Evolutionary conservation across 208 protist genomes (phyloP).

Genomic region (Wallacemonas sp.): DNA sequence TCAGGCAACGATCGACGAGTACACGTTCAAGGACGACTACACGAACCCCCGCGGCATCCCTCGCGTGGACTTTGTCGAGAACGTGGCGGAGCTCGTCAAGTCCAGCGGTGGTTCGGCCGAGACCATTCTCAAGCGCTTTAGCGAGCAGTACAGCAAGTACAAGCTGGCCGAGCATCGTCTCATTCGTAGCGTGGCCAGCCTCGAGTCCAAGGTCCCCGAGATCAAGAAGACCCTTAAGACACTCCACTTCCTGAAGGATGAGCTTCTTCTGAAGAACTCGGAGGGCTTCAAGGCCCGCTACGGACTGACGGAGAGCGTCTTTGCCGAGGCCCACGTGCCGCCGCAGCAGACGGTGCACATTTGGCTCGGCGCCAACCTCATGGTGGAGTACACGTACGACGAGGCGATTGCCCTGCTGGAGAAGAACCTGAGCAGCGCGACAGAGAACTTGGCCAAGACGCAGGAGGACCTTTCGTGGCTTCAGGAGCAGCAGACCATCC

Average conservation of each 20-base stretch:
- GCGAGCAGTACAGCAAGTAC: conserved; percentile 93
- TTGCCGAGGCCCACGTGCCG: conserved; percentile 80
- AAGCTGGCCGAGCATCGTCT: conserved; percentile 92
- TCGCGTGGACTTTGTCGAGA: conserved; percentile 81
- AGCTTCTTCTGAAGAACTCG: conserved; percentile 19
- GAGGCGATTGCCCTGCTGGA: conserved; percentile 92
- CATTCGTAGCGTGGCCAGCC: conserved; percentile 75
- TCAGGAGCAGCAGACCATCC: conserved; percentile 95
- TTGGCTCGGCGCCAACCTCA: conserved; percentile 96
- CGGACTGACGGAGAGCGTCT: conserved; percentile 88
- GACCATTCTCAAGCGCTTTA: conserved; percentile 81
- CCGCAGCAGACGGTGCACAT: conserved; percentile 90
- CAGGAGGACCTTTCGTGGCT: conserved; percentile 96
- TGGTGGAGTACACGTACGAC: conserved; percentile 97
- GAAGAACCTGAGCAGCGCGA: conserved; percentile 86
- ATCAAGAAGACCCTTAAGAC: conserved; percentile 93
- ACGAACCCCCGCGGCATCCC: conserved; percentile 87
- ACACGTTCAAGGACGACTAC: conserved; percentile 88
- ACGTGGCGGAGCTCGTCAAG: conserved; percentile 79
- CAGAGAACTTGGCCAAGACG: conserved; percentile 79
- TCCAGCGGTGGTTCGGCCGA: conserved; percentile 76
- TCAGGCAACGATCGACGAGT: conserved; percentile 45
- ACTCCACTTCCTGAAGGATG: conserved; percentile 78
- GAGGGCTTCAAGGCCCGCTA: conserved; percentile 80
- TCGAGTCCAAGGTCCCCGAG: conserved; percentile 91